Evolutionary conservation across 1,139 yeast species (phyloP), one percentile per base, ranked within the genome.

Genomic region (Zygotorulaspora mrakii): DNA sequence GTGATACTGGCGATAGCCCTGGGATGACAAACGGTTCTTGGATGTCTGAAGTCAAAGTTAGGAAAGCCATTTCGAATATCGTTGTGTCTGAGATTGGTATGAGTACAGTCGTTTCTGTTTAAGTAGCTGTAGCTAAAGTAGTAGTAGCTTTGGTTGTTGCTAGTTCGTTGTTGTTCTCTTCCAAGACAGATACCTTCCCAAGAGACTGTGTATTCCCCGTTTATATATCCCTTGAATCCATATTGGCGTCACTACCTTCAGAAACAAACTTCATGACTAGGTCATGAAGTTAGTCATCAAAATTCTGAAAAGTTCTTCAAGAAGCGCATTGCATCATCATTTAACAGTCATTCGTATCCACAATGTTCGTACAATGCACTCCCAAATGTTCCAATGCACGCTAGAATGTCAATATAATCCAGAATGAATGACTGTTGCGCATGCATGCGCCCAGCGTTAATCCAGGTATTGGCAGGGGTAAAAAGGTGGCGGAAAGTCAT

Each of bases 1-100:
- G 53, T 20, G 81, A 66, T 5, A 71, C 72, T 29, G 86, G 86
- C 2, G 85, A 78, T 35, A 79, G 71, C 45, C 75, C 65, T 50
- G 82, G 80, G 55, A 80, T 78, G 33, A 80, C 70, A 55, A 79
- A 80, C 50, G 88, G 86, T 58, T 73, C 70, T 40, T 75, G 69
- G 38, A 70, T 62, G 46, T 77, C 79, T 39, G 77, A 70, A 33
- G 82, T 71, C 59, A 81, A 71, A 38, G 71, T 68, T 59, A 79
- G 67, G 61, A 73, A 77, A 53, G 62, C 64, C 67, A 63, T 62
- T 49, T 40, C 40, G 43, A 37, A 41, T 17, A 28, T 37, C 34
- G 37, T 48, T 42, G 37, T 31, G 24, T 33, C 18, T 30, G 35
- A 7, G 13, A 16, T 32, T 24, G 18, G 26, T 11, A 9, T 31